phyloP scores from a whole-genome alignment of 2,329 filamentous ascomycete species.

The Diaporthe sp. region DNA sequence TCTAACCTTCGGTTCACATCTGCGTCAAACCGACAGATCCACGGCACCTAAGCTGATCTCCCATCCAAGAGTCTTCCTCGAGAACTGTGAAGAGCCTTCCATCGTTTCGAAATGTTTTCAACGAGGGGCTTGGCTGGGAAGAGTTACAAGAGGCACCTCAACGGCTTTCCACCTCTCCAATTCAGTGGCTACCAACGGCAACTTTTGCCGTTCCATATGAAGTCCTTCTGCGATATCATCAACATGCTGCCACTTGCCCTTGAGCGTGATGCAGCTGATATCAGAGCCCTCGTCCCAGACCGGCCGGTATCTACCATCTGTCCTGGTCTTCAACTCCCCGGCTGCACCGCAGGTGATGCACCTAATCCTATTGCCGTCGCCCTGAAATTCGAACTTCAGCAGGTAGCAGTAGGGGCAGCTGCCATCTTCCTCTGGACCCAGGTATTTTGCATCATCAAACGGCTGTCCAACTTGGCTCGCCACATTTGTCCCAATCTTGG shows the following conservation, averaged over 20 bases:
- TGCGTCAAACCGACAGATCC: too few species aligned
- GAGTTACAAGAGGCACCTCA: not conserved
- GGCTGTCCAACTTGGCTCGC: not conserved
- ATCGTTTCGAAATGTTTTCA: too few species aligned
- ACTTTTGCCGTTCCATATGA: not conserved
- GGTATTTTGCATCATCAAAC: not conserved
- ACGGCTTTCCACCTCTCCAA: not conserved
- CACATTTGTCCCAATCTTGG: not conserved
- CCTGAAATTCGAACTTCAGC: constrained; percentile 8
- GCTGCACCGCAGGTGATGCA: constrained; percentile 5
- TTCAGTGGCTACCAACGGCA: not conserved
- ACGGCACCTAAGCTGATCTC: not conserved
- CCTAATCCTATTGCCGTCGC: not conserved
- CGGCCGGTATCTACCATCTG: not conserved
- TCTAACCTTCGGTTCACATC: too few species aligned
- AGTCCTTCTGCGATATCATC: constrained; percentile 6
- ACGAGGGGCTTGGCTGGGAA: not conserved
- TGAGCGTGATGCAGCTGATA: constrained; percentile 5
- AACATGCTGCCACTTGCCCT: constrained; percentile 15
- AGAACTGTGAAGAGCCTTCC: too few species aligned
- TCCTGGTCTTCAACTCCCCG: not conserved
- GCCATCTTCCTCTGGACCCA: constrained; percentile 9
- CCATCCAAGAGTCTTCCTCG: not conserved
- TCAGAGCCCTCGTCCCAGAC: constrained; percentile 5
- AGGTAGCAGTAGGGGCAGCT: not conserved